These are phyloP conservation scores for Penicillium sp. DNA, from an alignment of 2,329 filamentous ascomycete genomes.

Conservation along the genomic window DNA sequence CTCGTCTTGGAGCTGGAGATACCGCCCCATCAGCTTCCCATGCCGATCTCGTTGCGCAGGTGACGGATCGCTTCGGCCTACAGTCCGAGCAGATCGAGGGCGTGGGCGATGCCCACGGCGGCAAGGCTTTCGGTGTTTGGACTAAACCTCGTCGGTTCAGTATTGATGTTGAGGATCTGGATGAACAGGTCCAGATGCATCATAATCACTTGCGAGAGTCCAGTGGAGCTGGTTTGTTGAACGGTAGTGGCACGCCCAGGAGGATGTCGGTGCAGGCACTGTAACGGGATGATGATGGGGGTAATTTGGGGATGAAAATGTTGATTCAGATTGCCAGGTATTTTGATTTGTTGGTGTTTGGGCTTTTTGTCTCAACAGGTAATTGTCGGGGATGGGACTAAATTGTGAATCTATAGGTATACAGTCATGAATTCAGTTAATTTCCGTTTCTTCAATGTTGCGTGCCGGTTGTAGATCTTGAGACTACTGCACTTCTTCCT, in stretches of 20 bases:
- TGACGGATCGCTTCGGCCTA: slow-evolving; percentile 30
- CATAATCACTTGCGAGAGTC: slow-evolving; percentile 32
- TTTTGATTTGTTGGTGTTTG: slow-evolving; percentile 2
- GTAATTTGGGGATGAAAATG: neutral
- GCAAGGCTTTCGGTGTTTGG: slow-evolving; percentile 30
- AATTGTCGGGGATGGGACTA: neutral
- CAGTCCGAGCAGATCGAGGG: slow-evolving; percentile 23
- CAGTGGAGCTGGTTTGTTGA: slow-evolving; percentile 29
- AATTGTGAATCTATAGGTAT: slow-evolving; percentile 10
- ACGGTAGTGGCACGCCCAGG: slow-evolving; percentile 24
- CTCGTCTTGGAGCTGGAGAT: slow-evolving; percentile 20
- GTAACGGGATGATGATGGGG: slow-evolving; percentile 1
- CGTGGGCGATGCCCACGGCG: slow-evolving; percentile 21
- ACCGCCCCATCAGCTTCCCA: slow-evolving; percentile 21
- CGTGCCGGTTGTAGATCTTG: neutral
- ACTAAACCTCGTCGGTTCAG: slow-evolving; percentile 34
- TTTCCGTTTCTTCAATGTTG: neutral
- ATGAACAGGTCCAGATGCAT: slow-evolving; percentile 26
- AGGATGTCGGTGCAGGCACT: slow-evolving; percentile 27
- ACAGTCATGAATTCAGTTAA: slow-evolving; percentile 9
- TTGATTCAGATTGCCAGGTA: slow-evolving; percentile 1
- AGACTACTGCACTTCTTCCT: no score
- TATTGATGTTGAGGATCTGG: slow-evolving; percentile 32
- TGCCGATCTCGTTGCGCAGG: slow-evolving; percentile 26
- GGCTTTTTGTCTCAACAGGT: neutral